Conservation (phyloP, 768 basidiomycete species). For the Phlebiopsis gigantea region DNA sequence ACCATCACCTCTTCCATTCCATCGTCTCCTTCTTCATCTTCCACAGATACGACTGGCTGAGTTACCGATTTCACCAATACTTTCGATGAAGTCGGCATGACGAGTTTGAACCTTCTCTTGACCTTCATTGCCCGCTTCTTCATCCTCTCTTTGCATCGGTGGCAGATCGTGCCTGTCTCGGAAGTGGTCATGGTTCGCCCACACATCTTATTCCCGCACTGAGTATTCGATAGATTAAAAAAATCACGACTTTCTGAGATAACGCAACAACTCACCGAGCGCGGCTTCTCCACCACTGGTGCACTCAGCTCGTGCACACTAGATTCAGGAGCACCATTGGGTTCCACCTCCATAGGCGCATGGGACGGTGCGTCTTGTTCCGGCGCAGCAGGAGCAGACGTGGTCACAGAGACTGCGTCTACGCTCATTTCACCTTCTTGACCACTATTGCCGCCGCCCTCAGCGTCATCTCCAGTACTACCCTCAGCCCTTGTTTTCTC, state of each 20-base stretch:
- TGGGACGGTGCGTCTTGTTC: background rate
- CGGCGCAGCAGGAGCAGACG: background rate
- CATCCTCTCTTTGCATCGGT: constrained; percentile 37
- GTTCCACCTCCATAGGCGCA: background rate
- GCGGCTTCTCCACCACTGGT: no score
- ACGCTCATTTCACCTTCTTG: no score
- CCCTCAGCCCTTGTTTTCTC: background rate
- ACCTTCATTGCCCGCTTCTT: constrained; percentile 41
- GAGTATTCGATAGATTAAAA: no score
- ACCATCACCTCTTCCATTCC: background rate
- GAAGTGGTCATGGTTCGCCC: constrained; percentile 28
- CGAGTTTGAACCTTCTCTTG: constrained; percentile 39
- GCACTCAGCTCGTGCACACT: no score
- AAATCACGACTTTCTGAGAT: no score
- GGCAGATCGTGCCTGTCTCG: constrained; percentile 32
- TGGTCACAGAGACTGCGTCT: background rate
- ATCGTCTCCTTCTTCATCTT: background rate
- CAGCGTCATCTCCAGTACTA: background rate
- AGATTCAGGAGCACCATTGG: background rate
- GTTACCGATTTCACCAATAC: background rate
- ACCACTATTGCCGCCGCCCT: background rate
- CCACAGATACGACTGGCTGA: background rate
- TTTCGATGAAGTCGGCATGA: background rate
- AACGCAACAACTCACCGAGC: background rate
- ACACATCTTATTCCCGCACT: constrained; percentile 34